Evolutionary conservation across 352 stramenopile species (phyloP), one percentile per base, ranked within the genome.

Genomic region (Globisporangium emineosum): DNA sequence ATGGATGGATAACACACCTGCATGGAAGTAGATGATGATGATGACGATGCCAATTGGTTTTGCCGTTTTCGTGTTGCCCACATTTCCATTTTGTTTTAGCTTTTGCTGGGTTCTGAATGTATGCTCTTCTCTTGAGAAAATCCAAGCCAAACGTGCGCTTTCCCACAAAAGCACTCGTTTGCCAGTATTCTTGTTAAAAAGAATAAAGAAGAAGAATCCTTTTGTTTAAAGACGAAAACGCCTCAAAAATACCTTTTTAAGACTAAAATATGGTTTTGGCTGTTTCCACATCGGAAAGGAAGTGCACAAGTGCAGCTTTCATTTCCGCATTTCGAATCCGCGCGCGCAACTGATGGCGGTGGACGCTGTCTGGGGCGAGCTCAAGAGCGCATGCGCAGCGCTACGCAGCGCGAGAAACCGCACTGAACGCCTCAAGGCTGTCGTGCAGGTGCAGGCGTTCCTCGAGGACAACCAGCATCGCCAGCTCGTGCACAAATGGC

Each of bases 401-500:
- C 68, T 94, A 29, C 73, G 79, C 56, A 43, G n/a, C 8, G 69
- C 81, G 30, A 84, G 75, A 49, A 75, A 60, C 23, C 12, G 64
- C 3, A 90, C 78, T 15, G 61, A 77, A 9, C 82, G 75, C 19
- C 23, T 23, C 1, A 40, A 52, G 2, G 65, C 73, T 29, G 59
- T 91, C 9, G 57, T 69, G 5, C 59, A 83, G 27, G 43, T 81
- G 23, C 77, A 89, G 70, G 51, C 21, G 15, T 91, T 90, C 50
- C 61, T 94, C 53, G 68, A 61, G 30, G 72, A 85, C 54, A 68
- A 87, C n/a, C 59, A 57, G 40, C 70, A 65, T 35, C 82, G 82
- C 21, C 69, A 79, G 50, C 70, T 78, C 43, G 73, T 94, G 49
- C 83, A 90, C 66, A 84, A 83, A 56, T 94, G 83, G 86, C 77